Evolutionary conservation across 805 yeast species (phyloP), one percentile per base, ranked within the genome.

Genomic region (Teunomyces barrocoloradensis): DNA sequence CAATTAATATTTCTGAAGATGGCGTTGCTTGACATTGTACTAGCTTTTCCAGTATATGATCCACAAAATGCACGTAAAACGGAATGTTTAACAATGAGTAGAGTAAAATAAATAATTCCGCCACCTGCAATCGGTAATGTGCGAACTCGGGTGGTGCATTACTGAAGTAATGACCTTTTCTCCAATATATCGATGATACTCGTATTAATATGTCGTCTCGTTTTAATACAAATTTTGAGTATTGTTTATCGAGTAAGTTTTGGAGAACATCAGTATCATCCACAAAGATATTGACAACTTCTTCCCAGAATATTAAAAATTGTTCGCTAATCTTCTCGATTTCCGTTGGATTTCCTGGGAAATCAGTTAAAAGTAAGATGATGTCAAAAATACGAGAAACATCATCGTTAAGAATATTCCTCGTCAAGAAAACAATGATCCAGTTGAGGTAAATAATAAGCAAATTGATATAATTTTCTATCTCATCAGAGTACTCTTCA

Each of bases 81-180:
- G 74, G 66, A 0, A 25, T 46, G 33, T 87, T 88, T 32, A 89
- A 71, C 4, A 87, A 70, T 0, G 89, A 79, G 69, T 85, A 88
- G 1, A 85, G 65, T 0, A 81, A 72, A 46, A 89, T 94, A 53
- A 88, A 79, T 33, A 91, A 73, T 55, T 94, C 98, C 1, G 85
- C 78, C 7, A 86, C 85, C 51, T 86, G 92, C 28, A 80, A 68
- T 55, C 97, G 76, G 63, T 81, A 92, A 21, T 81, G 75, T 18
- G 66, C 65, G 57, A 90, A 88, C 53, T 85, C 95, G 17, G 76
- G 63, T 21, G 60, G 59, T 7, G 68, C 65, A 32, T 70, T 72
- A 13, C 70, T 65, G 15, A 69, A 71, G 20, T 77, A 59, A 42
- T 79, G 84, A 3, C 82, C 72, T 55, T 89, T 89, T 2, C 73